Conservation (phyloP, 1,284 basidiomycete species). For the Leccinum ponderosum region DNA sequence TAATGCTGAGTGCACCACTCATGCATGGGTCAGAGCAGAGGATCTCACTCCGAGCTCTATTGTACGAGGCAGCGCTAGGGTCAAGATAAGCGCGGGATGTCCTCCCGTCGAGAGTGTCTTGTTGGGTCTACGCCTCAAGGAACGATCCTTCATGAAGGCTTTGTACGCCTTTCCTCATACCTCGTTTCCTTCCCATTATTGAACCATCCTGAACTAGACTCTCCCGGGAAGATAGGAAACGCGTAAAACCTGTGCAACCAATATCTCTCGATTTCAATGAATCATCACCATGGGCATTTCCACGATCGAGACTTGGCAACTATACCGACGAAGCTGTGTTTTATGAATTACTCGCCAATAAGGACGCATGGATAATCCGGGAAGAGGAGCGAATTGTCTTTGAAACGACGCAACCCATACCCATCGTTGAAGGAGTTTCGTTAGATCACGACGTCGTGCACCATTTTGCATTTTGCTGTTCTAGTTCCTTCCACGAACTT, state of each 20-base stretch:
- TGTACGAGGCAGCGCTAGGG: not conserved
- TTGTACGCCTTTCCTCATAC: not conserved
- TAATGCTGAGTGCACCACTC: no score
- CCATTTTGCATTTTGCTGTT: conserved; percentile 12
- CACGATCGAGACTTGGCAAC: not conserved
- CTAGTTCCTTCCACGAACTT: conserved; percentile 19
- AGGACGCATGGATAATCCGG: not conserved
- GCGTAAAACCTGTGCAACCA: no score
- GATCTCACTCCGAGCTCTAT: no score
- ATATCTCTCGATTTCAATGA: no score
- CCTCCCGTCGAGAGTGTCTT: conserved; percentile 8
- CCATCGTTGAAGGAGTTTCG: not conserved
- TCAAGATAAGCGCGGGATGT: conserved; percentile 21
- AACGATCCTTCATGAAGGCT: conserved; percentile 19
- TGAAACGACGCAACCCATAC: conserved; percentile 8
- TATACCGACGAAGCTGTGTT: not conserved
- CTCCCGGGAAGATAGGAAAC: not conserved
- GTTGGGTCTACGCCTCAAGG: conserved; percentile 25
- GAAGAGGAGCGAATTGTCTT: conserved; percentile 20
- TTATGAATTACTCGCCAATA: not conserved
- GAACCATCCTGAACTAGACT: not conserved
- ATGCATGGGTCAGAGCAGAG: no score
- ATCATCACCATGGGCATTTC: conserved; percentile 6
- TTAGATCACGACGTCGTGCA: conserved; percentile 4
- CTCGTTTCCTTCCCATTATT: not conserved